phyloP scores from a whole-genome alignment of 768 basidiomycete species.

The Termitomyces sp. region DNA sequence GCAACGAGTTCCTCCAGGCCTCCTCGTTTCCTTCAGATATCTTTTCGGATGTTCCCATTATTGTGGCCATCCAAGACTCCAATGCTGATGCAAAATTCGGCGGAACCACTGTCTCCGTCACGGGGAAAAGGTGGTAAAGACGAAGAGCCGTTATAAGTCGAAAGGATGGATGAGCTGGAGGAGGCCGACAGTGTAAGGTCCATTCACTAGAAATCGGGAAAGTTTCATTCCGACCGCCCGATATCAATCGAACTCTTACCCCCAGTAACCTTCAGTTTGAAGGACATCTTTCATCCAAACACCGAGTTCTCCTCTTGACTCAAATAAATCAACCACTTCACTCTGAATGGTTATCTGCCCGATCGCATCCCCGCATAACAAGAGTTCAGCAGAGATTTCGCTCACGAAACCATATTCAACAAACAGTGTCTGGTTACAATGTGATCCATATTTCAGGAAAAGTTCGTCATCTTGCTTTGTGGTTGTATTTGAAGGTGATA shows the following conservation, averaged over 20 bases:
- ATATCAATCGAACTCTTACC: slow-evolving; percentile 38
- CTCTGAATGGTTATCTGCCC: slow-evolving; percentile 64
- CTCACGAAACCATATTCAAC: slow-evolving; percentile 89
- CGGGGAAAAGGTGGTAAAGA: slow-evolving; percentile 47
- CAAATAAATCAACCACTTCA: slow-evolving; percentile 45
- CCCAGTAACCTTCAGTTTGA: slow-evolving; percentile 72
- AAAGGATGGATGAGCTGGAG: slow-evolving; percentile 72
- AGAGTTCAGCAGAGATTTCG: slow-evolving; percentile 19
- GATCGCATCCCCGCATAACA: slow-evolving; percentile 21
- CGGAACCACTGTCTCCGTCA: slow-evolving; percentile 15
- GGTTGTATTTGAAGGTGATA: slow-evolving; percentile 37
- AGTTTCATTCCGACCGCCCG: background rate
- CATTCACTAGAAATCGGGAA: slow-evolving; percentile 53
- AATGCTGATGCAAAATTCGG: slow-evolving; percentile 25
- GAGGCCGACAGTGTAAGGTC: slow-evolving; percentile 60
- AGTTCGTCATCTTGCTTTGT: slow-evolving; percentile 59
- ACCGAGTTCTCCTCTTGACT: slow-evolving; percentile 31
- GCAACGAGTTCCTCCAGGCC: slow-evolving; percentile 35
- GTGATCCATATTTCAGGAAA: slow-evolving; percentile 72
- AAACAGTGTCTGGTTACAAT: slow-evolving; percentile 73
- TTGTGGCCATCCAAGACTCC: slow-evolving; percentile 48
- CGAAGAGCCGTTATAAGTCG: slow-evolving; percentile 69
- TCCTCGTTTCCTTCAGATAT: slow-evolving; percentile 46
- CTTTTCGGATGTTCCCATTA: slow-evolving; percentile 35
- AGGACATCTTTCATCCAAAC: slow-evolving; percentile 48